A percentile compares a stretch with the other conserved stretches of the same genome.
Evolutionary conservation across 129 eudicot species (phyloP).

Genomic region (Calendula officinalis): DNA sequence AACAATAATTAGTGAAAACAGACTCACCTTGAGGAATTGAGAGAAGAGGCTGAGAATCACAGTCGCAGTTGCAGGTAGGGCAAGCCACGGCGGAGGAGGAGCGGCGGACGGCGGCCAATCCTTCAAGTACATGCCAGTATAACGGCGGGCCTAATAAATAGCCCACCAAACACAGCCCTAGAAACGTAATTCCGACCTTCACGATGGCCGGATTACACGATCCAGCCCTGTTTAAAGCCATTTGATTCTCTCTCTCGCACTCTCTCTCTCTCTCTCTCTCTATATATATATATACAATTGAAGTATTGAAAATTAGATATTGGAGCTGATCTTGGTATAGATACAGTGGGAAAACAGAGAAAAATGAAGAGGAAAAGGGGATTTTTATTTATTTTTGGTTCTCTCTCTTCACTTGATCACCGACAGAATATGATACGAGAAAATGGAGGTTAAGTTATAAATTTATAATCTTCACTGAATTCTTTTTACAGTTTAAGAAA

Average conservation of each 20-base stretch:
- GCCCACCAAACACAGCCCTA: conserved; percentile 65
- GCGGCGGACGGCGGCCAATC: conserved; percentile 61
- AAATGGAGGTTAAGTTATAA: too few relatives aligned
- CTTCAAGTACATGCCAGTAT: conserved; percentile 88
- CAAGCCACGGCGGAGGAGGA: conserved; percentile 59
- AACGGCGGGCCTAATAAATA: conserved; percentile 88
- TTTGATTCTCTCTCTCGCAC: conserved; percentile 10
- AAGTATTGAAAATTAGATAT: background rate
- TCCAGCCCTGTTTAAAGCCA: conserved; percentile 53
- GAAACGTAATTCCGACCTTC: conserved; percentile 47
- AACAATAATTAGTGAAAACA: background rate
- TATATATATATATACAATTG: background rate
- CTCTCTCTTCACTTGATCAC: conserved; percentile 3
- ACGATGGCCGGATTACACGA: conserved; percentile 50
- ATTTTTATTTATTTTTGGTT: background rate
- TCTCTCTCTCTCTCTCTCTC: background rate
- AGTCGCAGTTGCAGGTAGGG: conserved; percentile 76
- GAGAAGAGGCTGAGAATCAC: conserved; percentile 71
- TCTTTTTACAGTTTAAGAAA: too few relatives aligned
- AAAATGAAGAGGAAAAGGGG: conserved; percentile 18
- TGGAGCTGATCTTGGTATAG: too few relatives aligned
- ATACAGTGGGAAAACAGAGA: conserved; percentile 24
- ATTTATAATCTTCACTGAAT: too few relatives aligned
- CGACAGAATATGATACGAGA: conserved; percentile 14
- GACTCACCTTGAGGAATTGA: conserved; percentile 65